Evolutionary conservation across 352 stramenopile species (phyloP), one percentile per base, ranked within the genome.

Genomic region (Globisporangium spiculum): DNA sequence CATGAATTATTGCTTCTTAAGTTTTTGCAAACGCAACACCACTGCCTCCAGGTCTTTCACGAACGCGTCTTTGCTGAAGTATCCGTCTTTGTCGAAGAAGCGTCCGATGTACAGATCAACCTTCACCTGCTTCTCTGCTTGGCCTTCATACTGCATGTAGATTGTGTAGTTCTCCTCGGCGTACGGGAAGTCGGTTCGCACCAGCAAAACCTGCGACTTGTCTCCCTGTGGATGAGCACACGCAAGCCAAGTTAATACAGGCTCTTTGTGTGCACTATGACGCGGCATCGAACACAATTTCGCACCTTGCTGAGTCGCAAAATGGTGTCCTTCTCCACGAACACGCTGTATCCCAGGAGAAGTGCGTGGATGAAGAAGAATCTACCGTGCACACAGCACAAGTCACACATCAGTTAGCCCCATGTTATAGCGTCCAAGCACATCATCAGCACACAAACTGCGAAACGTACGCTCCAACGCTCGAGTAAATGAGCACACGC

Each of bases 81-180:
- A 92, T 0, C 88, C 88, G 34, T 96, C 88, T 59, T 86, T 84
- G 67, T 96, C 88, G 66, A 96, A 96, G 74, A 87, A 96, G 57
- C 88, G 84, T 27, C 88, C 88, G 48, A 96, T 72, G 69, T 96
- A 94, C 34, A 96, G 68, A 68, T 94, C 79, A 34, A 78, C 70
- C 73, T 90, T 84, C 56, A 72, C 75, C 32, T 78, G 65, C 27
- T 83, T 86, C 16, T 72, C 74, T 50, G 68, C 68, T 26, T 81
- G 63, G 30, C 68, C 68, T 12, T 80, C 71, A 60, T 85, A 67
- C 38, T 93, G 72, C 63, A 96, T 77, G 12, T 65, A 75, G 41
- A 92, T 60, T 30, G 71, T 81, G 71, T 92, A 96, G 66, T 92
- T 88, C 54, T 88, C 79, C 18, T 94, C 81, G 1, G 81, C 83